These are phyloP conservation scores for Salix koriyanagi DNA, from an alignment of 345 rosid species.

Conservation along the genomic window DNA sequence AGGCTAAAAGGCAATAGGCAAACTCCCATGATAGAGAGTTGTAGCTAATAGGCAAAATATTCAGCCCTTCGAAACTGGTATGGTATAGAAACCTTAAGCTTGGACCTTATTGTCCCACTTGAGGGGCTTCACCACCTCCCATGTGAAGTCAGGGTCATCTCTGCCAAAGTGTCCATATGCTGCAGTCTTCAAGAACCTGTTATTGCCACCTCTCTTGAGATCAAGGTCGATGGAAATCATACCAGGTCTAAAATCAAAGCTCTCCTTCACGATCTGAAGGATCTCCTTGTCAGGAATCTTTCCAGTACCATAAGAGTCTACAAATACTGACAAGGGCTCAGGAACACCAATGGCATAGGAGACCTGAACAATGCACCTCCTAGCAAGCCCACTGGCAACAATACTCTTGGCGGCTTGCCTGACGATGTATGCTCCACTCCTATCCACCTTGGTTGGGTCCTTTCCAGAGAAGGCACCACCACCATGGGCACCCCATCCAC, in stretches of 20 bases:
- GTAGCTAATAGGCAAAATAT: background rate
- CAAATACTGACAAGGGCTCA: constrained; percentile 53
- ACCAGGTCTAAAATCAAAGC: constrained; percentile 82
- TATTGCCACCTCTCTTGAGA: constrained; percentile 73
- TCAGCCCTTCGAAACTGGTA: background rate
- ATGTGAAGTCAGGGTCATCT: constrained; percentile 71
- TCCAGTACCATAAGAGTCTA: constrained; percentile 51
- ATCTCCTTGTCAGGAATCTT: constrained; percentile 79
- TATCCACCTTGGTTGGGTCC: constrained; percentile 74
- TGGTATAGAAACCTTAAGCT: constrained; percentile 15
- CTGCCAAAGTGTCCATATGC: constrained; percentile 80
- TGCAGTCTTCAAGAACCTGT: constrained; percentile 77
- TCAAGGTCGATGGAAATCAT: constrained; percentile 77
- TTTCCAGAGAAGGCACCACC: constrained; percentile 86
- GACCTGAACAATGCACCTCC: constrained; percentile 61
- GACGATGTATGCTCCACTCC: constrained; percentile 75
- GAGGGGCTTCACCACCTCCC: constrained; percentile 61
- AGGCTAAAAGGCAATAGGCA: background rate
- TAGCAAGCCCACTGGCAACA: constrained; percentile 50
- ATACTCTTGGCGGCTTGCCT: constrained; percentile 80
- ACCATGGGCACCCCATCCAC: constrained; percentile 81
- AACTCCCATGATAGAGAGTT: background rate
- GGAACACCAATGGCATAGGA: constrained; percentile 65
- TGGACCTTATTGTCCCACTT: constrained; percentile 37
- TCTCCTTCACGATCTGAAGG: constrained; percentile 77